phyloP scores from a whole-genome alignment of 345 rosid species.

The Acer saccharum region DNA sequence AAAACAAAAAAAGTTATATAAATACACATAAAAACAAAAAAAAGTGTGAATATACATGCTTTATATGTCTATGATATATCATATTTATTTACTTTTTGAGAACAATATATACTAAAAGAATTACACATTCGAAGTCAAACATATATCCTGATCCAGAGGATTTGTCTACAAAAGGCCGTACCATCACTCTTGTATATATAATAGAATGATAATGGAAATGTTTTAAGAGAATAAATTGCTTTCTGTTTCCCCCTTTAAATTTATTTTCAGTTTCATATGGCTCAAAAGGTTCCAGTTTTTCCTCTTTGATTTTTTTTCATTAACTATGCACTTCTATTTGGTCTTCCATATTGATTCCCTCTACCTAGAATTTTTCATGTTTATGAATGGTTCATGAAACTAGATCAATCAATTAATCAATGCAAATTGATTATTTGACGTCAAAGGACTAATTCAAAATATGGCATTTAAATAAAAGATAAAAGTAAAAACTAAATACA shows the following conservation, averaged over 20 bases:
- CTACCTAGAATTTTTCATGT: background rate
- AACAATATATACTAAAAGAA: background rate
- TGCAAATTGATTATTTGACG: background rate
- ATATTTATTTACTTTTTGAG: background rate
- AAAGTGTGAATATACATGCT: background rate
- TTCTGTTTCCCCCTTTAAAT: background rate
- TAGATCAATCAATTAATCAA: background rate
- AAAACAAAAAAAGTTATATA: background rate
- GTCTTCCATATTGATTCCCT: background rate
- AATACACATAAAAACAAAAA: background rate
- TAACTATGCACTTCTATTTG: background rate
- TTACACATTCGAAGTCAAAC: background rate
- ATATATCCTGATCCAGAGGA: background rate
- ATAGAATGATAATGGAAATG: background rate
- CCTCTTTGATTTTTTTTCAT: background rate
- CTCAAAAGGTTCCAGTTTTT: background rate
- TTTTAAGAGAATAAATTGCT: background rate
- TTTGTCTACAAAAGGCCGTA: background rate
- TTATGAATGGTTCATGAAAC: background rate
- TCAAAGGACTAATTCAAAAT: background rate
- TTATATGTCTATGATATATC: background rate
- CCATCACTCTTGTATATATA: background rate
- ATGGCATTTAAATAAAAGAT: background rate
- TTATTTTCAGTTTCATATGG: background rate
- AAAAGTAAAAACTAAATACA: too few species aligned